phyloP scores from a whole-genome alignment of 2,329 filamentous ascomycete species.

The Ophiostoma piceae region DNA sequence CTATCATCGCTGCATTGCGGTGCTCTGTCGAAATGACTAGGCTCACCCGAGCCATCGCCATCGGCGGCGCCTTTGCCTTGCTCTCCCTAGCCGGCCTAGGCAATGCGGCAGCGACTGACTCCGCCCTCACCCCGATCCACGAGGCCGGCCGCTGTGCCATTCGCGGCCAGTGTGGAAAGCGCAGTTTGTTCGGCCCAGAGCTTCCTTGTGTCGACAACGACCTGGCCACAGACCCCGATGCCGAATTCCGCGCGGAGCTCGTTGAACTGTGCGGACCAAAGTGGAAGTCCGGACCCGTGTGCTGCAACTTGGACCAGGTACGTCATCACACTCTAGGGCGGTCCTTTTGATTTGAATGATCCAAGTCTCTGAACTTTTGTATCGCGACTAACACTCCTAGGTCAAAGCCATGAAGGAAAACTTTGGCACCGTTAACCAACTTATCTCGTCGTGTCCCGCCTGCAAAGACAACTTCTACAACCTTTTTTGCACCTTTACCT shows the following conservation, averaged over 20 bases:
- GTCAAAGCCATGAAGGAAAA: slow-evolving; percentile 76
- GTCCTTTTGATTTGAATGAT: neutral
- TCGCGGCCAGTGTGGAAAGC: slow-evolving; percentile 84
- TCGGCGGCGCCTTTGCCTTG: slow-evolving; percentile 28
- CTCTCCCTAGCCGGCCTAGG: slow-evolving; percentile 36
- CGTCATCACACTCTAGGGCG: neutral
- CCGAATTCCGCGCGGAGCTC: slow-evolving; percentile 67
- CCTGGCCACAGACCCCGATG: slow-evolving; percentile 67
- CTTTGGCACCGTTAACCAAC: slow-evolving; percentile 76
- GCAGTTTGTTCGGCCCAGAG: slow-evolving; percentile 82
- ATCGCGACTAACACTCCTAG: slow-evolving; percentile 39
- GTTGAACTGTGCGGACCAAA: slow-evolving; percentile 80
- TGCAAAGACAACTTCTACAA: slow-evolving; percentile 99
- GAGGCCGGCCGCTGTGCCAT: slow-evolving; percentile 87
- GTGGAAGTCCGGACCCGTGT: slow-evolving; percentile 79
- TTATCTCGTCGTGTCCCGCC: slow-evolving; percentile 90
- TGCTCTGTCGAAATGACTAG: slow-evolving; percentile 35
- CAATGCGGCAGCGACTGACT: slow-evolving; percentile 30
- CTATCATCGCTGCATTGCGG: neutral
- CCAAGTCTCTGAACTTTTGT: neutral
- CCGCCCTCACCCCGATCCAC: slow-evolving; percentile 56
- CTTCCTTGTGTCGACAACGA: slow-evolving; percentile 92
- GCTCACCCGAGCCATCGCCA: slow-evolving; percentile 35
- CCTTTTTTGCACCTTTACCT: slow-evolving; percentile 95
- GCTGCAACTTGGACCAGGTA: slow-evolving; percentile 71